Conservation (phyloP, 495 filamentous ascomycete species). For the Podospora fimiseda region DNA sequence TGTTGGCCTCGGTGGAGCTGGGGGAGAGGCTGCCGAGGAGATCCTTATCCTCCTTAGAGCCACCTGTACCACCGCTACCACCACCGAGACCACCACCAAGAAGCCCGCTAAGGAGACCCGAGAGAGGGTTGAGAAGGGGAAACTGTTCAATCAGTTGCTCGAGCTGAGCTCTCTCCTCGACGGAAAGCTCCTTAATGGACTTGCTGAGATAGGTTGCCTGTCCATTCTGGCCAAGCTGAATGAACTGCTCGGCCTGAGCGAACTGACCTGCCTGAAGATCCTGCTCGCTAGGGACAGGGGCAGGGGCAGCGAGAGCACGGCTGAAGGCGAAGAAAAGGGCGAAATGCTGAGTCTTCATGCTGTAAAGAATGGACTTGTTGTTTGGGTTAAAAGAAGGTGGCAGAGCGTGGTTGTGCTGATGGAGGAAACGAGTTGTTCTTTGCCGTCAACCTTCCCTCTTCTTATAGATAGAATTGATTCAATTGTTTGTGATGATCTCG, state of each 20-base stretch:
- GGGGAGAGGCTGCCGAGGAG: not conserved
- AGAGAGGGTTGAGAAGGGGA: not conserved
- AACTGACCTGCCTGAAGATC: slow-evolving; percentile 1
- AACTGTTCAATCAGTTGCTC: not conserved
- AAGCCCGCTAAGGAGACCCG: not conserved
- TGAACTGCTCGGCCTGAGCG: slow-evolving; percentile 1
- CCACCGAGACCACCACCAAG: not conserved
- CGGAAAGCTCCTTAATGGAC: not conserved
- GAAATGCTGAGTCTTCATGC: slow-evolving; percentile 15
- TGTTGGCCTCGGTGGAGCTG: not conserved
- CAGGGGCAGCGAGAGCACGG: slow-evolving; percentile 13
- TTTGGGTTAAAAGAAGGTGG: not conserved
- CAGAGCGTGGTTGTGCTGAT: not conserved
- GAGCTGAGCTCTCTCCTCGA: not conserved
- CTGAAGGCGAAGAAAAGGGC: slow-evolving; percentile 12
- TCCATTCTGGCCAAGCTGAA: not conserved
- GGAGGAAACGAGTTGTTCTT: too few relatives aligned
- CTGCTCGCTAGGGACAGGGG: slow-evolving; percentile 7
- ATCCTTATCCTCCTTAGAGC: too few relatives aligned
- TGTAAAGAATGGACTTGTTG: slow-evolving; percentile 3
- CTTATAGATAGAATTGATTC: too few relatives aligned
- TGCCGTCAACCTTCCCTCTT: too few relatives aligned
- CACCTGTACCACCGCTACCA: not conserved
- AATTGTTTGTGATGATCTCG: slow-evolving; percentile 4
- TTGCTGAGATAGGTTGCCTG: not conserved